phyloP scores from a whole-genome alignment of 2,329 filamentous ascomycete genomes.

The Ascochyta pisi region DNA sequence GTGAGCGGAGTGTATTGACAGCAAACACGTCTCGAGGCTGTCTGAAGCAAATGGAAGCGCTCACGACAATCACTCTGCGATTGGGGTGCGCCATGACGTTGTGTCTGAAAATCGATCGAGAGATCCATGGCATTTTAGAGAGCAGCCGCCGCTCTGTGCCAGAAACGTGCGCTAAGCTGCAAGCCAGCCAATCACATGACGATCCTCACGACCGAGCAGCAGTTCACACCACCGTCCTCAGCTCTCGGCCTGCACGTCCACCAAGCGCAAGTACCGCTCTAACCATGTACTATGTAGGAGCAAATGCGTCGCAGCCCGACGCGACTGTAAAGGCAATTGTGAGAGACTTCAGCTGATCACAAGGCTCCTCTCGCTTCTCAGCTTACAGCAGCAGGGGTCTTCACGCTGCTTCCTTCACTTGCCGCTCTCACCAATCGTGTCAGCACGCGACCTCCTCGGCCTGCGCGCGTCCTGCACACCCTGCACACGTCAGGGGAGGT shows the following conservation, averaged over 20 bases:
- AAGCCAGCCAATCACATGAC: constrained; percentile 21
- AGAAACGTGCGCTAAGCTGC: constrained; percentile 14
- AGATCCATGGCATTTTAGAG: constrained; percentile 24
- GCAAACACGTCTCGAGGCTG: not conserved
- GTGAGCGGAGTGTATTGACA: constrained; percentile 7
- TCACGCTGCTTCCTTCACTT: constrained; percentile 9
- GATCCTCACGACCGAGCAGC: constrained; percentile 10
- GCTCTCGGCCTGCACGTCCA: constrained; percentile 8
- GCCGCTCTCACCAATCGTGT: constrained; percentile 12
- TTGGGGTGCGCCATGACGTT: constrained; percentile 11
- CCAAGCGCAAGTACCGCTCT: constrained; percentile 6
- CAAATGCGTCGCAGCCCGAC: not conserved
- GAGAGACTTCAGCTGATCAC: constrained; percentile 15
- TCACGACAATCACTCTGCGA: not conserved
- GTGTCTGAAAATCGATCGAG: constrained; percentile 16
- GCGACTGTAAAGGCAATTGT: not conserved
- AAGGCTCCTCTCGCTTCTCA: constrained; percentile 11
- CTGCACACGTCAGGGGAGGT: constrained; percentile 14
- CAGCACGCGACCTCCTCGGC: constrained; percentile 11
- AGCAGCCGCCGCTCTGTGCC: constrained; percentile 15
- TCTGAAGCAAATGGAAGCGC: not conserved
- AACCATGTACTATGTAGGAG: not conserved
- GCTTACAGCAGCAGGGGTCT: constrained; percentile 15
- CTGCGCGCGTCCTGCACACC: constrained; percentile 9
- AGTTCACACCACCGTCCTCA: constrained; percentile 21